These are phyloP conservation scores for Cicer cuneatum DNA, from an alignment of 306 rosid species.

Conservation along the genomic window DNA sequence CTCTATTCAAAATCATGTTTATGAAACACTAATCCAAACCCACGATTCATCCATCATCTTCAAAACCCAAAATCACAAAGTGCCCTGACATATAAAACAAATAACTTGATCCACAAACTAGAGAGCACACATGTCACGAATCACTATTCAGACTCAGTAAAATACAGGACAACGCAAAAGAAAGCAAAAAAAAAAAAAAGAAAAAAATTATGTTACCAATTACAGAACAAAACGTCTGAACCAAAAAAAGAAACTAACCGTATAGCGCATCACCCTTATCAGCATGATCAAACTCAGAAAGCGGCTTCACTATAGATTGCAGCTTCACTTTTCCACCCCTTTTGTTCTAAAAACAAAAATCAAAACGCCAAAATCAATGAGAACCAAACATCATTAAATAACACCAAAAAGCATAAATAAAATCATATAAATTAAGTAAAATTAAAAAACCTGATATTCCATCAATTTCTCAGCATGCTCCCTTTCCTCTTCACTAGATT, in stretches of 20 bases:
- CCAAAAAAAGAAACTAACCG: constrained; percentile 51
- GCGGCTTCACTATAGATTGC: constrained; percentile 76
- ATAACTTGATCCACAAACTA: not conserved
- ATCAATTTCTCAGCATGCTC: constrained; percentile 91
- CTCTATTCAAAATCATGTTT: not conserved
- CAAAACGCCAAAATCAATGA: not conserved
- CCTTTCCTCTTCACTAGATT: constrained; percentile 94
- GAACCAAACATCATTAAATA: not conserved
- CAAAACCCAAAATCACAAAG: not conserved
- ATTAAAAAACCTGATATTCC: constrained; percentile 79
- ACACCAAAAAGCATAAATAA: not conserved
- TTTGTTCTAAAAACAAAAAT: constrained; percentile 62
- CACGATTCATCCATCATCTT: not conserved
- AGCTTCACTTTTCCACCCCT: constrained; percentile 90
- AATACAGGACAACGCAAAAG: constrained; percentile 5
- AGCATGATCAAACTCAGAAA: constrained; percentile 66
- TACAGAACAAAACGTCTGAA: constrained; percentile 1
- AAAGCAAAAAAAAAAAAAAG: no score
- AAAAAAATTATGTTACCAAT: not conserved
- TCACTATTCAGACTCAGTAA: not conserved
- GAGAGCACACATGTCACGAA: not conserved
- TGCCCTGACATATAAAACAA: not conserved
- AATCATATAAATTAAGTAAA: not conserved
- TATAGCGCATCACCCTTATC: constrained; percentile 79
- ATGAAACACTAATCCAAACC: not conserved